These are phyloP conservation scores for Penicillium antarcticum DNA, from an alignment of 495 filamentous ascomycete genomes.

Conservation along the genomic window DNA sequence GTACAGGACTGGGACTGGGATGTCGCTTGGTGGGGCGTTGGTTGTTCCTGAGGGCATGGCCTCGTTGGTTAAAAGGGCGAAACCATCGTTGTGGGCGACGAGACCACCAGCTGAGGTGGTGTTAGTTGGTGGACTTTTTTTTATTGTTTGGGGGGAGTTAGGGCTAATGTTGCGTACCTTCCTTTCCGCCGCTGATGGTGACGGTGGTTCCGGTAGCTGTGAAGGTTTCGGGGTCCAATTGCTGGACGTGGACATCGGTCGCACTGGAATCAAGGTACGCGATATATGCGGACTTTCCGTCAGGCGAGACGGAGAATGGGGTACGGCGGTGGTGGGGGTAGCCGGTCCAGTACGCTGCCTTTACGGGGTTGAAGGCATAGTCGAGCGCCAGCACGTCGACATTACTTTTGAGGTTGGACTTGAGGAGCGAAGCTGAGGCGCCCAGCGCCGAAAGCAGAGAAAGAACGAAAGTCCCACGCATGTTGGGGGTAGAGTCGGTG, in stretches of 20 bases:
- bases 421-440: constrained; percentile 19
- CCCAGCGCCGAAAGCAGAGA: constrained; percentile 30
- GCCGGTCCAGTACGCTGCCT: constrained; percentile 51
- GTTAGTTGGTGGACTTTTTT: neutral
- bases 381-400: constrained; percentile 41
- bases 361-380: constrained; percentile 45
- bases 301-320: constrained; percentile 49
- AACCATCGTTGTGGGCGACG: constrained; percentile 54
- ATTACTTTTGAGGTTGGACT: constrained; percentile 34
- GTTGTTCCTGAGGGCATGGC: constrained; percentile 42
- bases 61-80: constrained; percentile 51
- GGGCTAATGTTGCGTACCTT: constrained; percentile 24
- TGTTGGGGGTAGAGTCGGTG: constrained; percentile 16
- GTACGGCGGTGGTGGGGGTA: constrained; percentile 52
- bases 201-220: constrained; percentile 41
- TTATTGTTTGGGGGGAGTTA: neutral
- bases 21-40: constrained; percentile 40
- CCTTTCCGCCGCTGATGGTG: constrained; percentile 42
- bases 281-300: constrained; percentile 50
- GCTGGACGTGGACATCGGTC: constrained; percentile 47
- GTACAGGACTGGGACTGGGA: constrained; percentile 47
- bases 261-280: constrained; percentile 49
- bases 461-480: constrained; percentile 27
- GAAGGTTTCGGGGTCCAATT: constrained; percentile 44
- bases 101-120: constrained; percentile 42